Percentiles rank a stretch among this genome's conserved stretches.
phyloP scores from a whole-genome alignment of 441 rosid genomes.

The Croton laevigatus region DNA sequence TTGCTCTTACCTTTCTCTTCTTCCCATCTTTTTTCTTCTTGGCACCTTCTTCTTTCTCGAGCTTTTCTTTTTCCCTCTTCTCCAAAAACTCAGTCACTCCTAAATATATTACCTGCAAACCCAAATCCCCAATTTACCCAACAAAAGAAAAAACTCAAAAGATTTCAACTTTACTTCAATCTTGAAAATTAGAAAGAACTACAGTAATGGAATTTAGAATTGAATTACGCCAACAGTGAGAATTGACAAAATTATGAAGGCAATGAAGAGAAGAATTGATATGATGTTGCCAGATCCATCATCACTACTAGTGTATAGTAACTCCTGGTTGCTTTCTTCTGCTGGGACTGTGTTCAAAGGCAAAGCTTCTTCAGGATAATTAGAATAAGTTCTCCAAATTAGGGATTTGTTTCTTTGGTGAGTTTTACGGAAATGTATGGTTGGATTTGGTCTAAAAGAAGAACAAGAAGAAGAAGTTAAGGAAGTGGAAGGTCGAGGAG shows the following conservation, averaged over 20 bases:
- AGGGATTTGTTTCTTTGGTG: slow-evolving; percentile 12
- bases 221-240: slow-evolving; percentile 76
- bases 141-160: background rate
- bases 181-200: background rate
- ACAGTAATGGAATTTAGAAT: background rate
- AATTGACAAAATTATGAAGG: slow-evolving; percentile 59
- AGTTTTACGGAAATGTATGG: slow-evolving; percentile 17
- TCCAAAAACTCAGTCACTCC: slow-evolving; percentile 70
- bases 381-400: slow-evolving; percentile 28
- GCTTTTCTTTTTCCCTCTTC: slow-evolving; percentile 73
- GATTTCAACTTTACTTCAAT: slow-evolving; percentile 11
- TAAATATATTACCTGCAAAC: slow-evolving; percentile 61
- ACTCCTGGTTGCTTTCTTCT: slow-evolving; percentile 39
- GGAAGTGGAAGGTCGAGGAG: slow-evolving; percentile 15
- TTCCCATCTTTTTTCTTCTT: slow-evolving; percentile 68
- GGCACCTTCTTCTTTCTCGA: slow-evolving; percentile 65
- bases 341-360: slow-evolving; percentile 30
- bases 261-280: slow-evolving; percentile 53
- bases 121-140: background rate
- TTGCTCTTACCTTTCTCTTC: slow-evolving; percentile 46
- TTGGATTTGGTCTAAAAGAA: slow-evolving; percentile 22
- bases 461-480: slow-evolving; percentile 29
- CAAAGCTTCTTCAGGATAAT: slow-evolving; percentile 37
- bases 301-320: slow-evolving; percentile 39
- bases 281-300: slow-evolving; percentile 47